Evolutionary conservation across 352 stramenopile genomes (phyloP), one percentile per base, ranked within the genome.

Genomic region (Pythium brachiatum): DNA sequence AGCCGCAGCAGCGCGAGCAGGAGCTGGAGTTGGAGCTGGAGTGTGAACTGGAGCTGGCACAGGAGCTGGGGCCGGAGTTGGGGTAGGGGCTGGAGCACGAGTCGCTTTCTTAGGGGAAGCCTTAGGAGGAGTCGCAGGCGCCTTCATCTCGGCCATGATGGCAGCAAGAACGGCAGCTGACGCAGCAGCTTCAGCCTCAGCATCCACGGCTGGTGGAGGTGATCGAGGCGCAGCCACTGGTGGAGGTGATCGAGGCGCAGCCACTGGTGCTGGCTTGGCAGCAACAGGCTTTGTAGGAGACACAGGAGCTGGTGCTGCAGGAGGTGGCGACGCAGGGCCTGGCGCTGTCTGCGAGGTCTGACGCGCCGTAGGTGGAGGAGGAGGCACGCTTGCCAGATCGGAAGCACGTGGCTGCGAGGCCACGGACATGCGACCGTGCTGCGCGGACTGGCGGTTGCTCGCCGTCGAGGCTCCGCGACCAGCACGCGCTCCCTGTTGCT

Each of bases 381-480:
- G 58, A 26, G 58, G 66, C 26, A 64, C n/a, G 6, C 69, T 44
- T 9, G 59, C 34, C 6, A 58, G 36, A 23, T 70, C 63, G 3
- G 63, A 70, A 5, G 20, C 41, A 12, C 62, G 70, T 47, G 31
- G 66, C 51, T 69, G 66, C 26, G 46, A 72, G 31, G 48, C 64
- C 41, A 62, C 66, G n/a, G 53, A 72, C 64, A 68, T 64, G 57
- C 64, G 64, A 1, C 64, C 53, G 9, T 58, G 47, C 51, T 66
- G 58, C 67, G 56, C 29, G 3, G 70, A 78, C 26, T 61, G 43
- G 39, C 70, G 70, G 12, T 44, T 62, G 44, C 51, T 62, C 15
- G 62, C 23, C 25, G 39, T 54, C 34, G 60, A 60, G 12, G 41
- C 5, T 29, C 63, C 56, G 7, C 56, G 63, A 6, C 31, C 29